Percentiles rank a stretch among this genome's conserved stretches.
Conservation (phyloP, 2,329 filamentous ascomycete genomes). For the Magnaporthales sp. region DNA sequence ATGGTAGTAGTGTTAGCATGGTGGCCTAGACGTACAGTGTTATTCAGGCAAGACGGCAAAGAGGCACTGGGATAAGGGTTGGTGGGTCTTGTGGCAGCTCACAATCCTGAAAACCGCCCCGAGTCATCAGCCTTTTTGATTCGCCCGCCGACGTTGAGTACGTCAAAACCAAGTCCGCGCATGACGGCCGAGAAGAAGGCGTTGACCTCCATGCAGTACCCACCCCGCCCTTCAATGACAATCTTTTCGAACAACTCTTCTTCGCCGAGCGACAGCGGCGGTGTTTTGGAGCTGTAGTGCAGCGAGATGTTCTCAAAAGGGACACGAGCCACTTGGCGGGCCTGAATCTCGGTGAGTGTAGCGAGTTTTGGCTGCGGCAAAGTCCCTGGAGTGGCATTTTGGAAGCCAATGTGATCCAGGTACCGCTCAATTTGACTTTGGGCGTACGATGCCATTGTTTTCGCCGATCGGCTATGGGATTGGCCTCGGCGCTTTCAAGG, state of each 20-base stretch:
- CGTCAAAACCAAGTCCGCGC: constrained; percentile 35
- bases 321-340: constrained; percentile 36
- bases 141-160: constrained; percentile 25
- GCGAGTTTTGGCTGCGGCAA: constrained; percentile 11
- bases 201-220: constrained; percentile 44
- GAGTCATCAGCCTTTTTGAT: constrained; percentile 4
- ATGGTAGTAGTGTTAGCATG: too few relatives aligned
- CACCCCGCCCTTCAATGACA: constrained; percentile 34
- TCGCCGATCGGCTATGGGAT: too few relatives aligned
- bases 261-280: constrained; percentile 18
- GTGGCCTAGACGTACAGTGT: too few relatives aligned
- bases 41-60: too few relatives aligned
- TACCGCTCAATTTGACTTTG: not conserved
- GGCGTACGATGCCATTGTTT: not conserved
- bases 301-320: constrained; percentile 47
- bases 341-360: constrained; percentile 22
- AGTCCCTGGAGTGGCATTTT: too few relatives aligned
- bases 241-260: constrained; percentile 23
- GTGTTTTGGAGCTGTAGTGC: constrained; percentile 31
- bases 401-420: not conserved
- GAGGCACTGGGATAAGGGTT: constrained; percentile 5
- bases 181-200: constrained; percentile 37
- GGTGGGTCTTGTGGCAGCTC: constrained; percentile 10
- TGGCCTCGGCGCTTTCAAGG: too few relatives aligned
- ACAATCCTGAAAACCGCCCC: constrained; percentile 18